Evolutionary conservation across 805 yeast genomes (phyloP), one percentile per base, ranked within the genome.

Genomic region (Candida ovalis): DNA sequence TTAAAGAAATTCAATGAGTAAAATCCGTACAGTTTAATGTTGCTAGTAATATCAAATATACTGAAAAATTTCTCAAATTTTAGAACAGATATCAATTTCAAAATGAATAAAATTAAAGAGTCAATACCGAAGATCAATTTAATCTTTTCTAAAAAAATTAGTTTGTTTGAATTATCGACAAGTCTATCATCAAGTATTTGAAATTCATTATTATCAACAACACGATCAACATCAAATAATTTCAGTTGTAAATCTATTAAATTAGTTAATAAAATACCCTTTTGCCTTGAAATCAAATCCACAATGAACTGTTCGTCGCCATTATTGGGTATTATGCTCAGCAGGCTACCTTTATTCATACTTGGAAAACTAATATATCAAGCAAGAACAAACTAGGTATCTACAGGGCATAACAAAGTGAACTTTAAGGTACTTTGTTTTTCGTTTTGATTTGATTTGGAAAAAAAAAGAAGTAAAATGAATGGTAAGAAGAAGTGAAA

Each of bases 21-120:
- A 42, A 62, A 62, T 1, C 66, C 67, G 38, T 61, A 62, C n/a
- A 62, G 49, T 46, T 62, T 62, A 32, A 62, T 62, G 43, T 62
- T 62, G 8, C 65, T 57, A 3, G 67, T 62, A 4, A 62, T 62
- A 45, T 62, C 67, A 48, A 62, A 62, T 7, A 62, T 59, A 3
- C 65, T 60, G 33, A 62, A 60, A 41, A 62, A 62, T 19, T 59
- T 58, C 12, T 56, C 51, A 43, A 62, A 62, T 40, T 57, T 54
- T 12, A 61, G 33, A 9, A 58, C 52, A 22, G 51, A 46, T 12
- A 61, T 53, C 32, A 62, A 45, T 40, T 59, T 49, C 6, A 56
- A 48, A 15, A 62, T 60, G 40, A 60, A 61, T 1, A 55, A 47
- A 15, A 56, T 55, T 21, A 62, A 50, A 18, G 58, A 48, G 21